These are phyloP conservation scores for Castanea mollissima DNA, from an alignment of 306 rosid species.

Conservation along the genomic window DNA sequence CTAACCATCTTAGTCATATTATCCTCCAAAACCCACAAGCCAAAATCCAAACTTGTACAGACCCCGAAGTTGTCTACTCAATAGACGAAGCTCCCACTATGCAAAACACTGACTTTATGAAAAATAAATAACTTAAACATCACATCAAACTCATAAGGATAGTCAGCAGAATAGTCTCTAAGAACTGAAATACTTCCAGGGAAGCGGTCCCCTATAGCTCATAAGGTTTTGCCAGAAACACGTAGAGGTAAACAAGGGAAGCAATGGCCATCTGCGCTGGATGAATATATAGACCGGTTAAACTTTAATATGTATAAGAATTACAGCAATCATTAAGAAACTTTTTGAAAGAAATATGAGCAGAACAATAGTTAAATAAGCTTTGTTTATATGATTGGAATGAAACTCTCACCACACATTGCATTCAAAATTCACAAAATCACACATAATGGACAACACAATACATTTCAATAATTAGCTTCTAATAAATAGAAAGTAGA, in stretches of 20 bases:
- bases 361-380: background rate
- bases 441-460: background rate
- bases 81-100: too few relatives aligned
- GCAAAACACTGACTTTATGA: too few relatives aligned
- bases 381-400: background rate
- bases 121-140: too few relatives aligned
- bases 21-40: too few relatives aligned
- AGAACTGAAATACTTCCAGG: constrained; percentile 86
- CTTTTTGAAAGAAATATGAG: background rate
- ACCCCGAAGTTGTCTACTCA: too few relatives aligned
- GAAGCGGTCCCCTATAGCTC: constrained; percentile 85
- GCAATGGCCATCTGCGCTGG: constrained; percentile 97
- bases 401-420: background rate
- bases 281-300: constrained; percentile 54
- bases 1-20: too few relatives aligned
- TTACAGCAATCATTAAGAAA: background rate
- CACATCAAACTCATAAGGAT: constrained; percentile 32
- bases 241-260: constrained; percentile 87
- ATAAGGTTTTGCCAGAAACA: constrained; percentile 93
- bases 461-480: background rate
- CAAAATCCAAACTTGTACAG: too few relatives aligned
- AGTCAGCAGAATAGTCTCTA: constrained; percentile 92
- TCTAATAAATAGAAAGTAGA: background rate
- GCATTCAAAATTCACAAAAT: background rate
- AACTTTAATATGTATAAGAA: constrained; percentile 26